Percentiles rank a stretch among this genome's conserved stretches.
phyloP scores from a whole-genome alignment of 1,139 yeast species.

The Blastobotrys malaysiensis region DNA sequence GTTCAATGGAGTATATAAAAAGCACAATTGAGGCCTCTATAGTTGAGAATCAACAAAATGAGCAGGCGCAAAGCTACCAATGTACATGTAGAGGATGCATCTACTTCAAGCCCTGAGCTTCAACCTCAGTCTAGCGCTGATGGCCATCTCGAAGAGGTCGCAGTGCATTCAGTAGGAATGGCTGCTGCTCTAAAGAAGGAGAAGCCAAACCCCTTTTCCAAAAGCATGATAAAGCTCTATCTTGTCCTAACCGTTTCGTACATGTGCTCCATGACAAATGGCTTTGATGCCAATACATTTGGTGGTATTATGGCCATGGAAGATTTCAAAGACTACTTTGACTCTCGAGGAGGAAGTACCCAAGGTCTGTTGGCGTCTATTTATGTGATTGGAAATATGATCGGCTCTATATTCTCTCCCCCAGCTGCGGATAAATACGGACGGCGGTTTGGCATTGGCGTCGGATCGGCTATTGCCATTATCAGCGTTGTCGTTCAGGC shows the following conservation, averaged over 20 bases:
- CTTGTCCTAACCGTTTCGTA: neutral
- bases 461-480: neutral
- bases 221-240: neutral
- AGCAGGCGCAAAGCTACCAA: neutral
- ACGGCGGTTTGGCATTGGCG: neutral
- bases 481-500: neutral
- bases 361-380: slow-evolving; percentile 13
- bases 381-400: slow-evolving; percentile 14
- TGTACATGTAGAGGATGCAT: neutral
- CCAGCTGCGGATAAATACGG: slow-evolving; percentile 12
- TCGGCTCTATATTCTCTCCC: slow-evolving; percentile 14
- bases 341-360: slow-evolving; percentile 15
- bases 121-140: neutral
- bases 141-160: neutral
- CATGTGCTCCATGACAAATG: neutral
- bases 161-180: neutral
- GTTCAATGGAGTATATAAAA: neutral
- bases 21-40: neutral
- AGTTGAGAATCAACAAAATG: neutral
- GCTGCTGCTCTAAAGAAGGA: neutral
- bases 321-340: slow-evolving; percentile 12
- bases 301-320: slow-evolving; percentile 13
- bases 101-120: neutral
- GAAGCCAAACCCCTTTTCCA: neutral
- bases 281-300: slow-evolving; percentile 3